Conservation (phyloP, 768 basidiomycete species). For the Rhizopogon vinicolor region DNA sequence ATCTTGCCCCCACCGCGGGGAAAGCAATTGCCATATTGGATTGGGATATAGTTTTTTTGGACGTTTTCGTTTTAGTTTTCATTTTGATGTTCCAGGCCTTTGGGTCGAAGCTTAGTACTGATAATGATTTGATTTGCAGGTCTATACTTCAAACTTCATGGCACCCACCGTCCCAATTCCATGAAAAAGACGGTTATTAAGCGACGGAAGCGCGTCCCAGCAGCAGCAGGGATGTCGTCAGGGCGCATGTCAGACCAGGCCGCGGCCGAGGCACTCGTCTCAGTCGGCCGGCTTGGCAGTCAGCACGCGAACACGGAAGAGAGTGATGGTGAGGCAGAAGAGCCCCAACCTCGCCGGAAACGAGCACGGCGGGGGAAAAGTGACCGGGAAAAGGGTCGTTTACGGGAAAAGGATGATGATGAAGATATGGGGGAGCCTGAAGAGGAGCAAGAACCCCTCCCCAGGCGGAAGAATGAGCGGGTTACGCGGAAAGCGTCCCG, state of each 20-base stretch:
- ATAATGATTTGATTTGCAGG: conserved; percentile 44
- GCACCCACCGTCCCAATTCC: conserved; percentile 92
- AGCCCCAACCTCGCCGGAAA: conserved; percentile 55
- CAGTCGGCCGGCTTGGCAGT: conserved; percentile 57
- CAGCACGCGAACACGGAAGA: conserved; percentile 34
- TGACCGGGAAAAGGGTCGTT: conserved; percentile 32
- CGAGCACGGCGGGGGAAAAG: conserved; percentile 40
- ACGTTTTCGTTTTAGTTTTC: not conserved
- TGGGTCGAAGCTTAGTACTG: conserved; percentile 5
- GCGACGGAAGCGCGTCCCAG: conserved; percentile 94
- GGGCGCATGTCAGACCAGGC: conserved; percentile 76
- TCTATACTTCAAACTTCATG: conserved; percentile 97
- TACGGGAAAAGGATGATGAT: conserved; percentile 38
- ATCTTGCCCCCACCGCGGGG: conserved; percentile 21
- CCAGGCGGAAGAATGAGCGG: conserved; percentile 28
- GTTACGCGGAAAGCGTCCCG: conserved; percentile 29
- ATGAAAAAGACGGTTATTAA: conserved; percentile 99
- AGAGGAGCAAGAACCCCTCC: conserved; percentile 14
- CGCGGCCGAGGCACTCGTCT: conserved; percentile 84
- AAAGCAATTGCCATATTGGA: conserved; percentile 20
- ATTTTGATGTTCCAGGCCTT: not conserved
- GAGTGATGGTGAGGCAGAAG: conserved; percentile 38
- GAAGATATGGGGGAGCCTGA: conserved; percentile 45
- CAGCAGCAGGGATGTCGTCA: conserved; percentile 50
- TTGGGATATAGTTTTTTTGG: conserved; percentile 4